Evolutionary conservation across 1,139 yeast species (phyloP), one percentile per base, ranked within the genome.

Genomic region (Blastobotrys indianensis): DNA sequence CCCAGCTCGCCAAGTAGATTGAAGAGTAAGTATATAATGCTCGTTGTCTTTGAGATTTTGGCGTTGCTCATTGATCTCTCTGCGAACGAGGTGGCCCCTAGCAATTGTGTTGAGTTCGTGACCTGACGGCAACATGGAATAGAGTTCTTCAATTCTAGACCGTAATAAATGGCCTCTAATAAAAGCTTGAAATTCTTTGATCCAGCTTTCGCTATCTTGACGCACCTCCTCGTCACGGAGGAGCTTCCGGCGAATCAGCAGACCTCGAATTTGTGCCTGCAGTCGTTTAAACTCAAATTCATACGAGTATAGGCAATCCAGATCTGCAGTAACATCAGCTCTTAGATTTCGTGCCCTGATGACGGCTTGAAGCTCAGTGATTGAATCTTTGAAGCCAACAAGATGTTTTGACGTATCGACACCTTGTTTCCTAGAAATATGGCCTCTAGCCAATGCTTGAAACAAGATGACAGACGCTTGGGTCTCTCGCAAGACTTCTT

Each of bases 231-330:
- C 42, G 12, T 49, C 44, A 13, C 36, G 28, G 16, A 41, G 38
- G 36, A 42, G 39, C 16, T 64, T 67, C 2, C 71, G 67, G 54
- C 86, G 68, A 1, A 72, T 54, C 2, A 73, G 55, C 1, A 75
- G 79, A 29, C 82, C 85, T 50, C 85, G 69, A 1, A 72, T 68
- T 48, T 75, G 67, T 33, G 77, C 66, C 57, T 79, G 51, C 12
- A 48, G 35, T 12, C n/a, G 20, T 10, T 43, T 46, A 13, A 48
- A 12, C 9, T 37, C 42, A 32, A 37, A 15, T 11, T 50, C 67
- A 67, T 38, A 39, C 16, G 44, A 37, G 12, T 15, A 38, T 11
- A 75, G 49, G 47, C 73, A 77, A 44, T 77, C 81, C 44, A 47
- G 45, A 13, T 48, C 45, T 11, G 39, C 32, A 35, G 38, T 34